A percentile compares a stretch with the other conserved stretches of the same genome.
phyloP scores from a whole-genome alignment of 2,329 filamentous ascomycete species.

The Microcyclospora tardicrescens region DNA sequence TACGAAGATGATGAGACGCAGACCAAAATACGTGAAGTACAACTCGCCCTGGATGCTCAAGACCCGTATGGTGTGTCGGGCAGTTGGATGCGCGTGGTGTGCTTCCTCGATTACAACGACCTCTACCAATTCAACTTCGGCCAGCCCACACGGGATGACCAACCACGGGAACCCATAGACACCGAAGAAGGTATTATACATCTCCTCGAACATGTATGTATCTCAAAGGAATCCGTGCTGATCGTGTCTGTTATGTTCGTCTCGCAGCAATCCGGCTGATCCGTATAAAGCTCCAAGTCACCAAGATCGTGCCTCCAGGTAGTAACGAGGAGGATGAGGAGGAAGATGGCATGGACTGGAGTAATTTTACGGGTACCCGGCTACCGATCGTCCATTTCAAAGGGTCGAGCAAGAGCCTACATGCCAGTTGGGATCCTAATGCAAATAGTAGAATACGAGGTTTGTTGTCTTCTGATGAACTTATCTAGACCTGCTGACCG shows the following conservation, averaged over 20 bases:
- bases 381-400: constrained; percentile 56
- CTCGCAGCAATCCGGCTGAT: constrained; percentile 51
- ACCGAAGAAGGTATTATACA: constrained; percentile 40
- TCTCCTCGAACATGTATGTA: constrained; percentile 20
- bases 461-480: constrained; percentile 25
- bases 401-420: constrained; percentile 48
- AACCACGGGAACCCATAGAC: constrained; percentile 39
- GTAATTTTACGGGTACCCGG: constrained; percentile 15
- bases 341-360: constrained; percentile 18
- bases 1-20: constrained; percentile 10
- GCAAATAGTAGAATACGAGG: constrained; percentile 54
- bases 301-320: constrained; percentile 44
- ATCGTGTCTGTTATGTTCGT: constrained; percentile 4
- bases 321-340: constrained; percentile 36
- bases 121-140: constrained; percentile 60
- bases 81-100: constrained; percentile 53
- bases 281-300: constrained; percentile 52
- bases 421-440: constrained; percentile 55
- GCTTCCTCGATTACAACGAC: constrained; percentile 51
- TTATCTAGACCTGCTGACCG: background rate
- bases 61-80: constrained; percentile 63
- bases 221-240: constrained; percentile 5
- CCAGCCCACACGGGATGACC: constrained; percentile 21
- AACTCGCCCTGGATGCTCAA: constrained; percentile 36
- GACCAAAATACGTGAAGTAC: constrained; percentile 18